A percentile compares a stretch with the other conserved stretches of the same genome.
Evolutionary conservation across 495 filamentous ascomycete genomes (phyloP).

Genomic region (Cairneyella variabilis): DNA sequence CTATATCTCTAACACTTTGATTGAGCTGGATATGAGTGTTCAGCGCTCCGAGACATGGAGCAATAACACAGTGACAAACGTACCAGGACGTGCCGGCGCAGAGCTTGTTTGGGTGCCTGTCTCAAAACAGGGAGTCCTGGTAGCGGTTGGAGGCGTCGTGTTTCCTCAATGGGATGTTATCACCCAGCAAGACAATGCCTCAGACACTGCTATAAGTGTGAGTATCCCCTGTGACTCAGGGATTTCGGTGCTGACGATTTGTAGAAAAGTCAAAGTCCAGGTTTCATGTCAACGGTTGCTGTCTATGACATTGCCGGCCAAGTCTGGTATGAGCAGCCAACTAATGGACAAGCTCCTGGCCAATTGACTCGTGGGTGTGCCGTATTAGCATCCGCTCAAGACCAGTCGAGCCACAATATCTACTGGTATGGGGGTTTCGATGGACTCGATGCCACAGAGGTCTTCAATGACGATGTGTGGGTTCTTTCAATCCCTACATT

Average conservation of each 20-base stretch:
- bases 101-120: constrained; percentile 72
- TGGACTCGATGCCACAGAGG: constrained; percentile 28
- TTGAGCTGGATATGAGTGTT: constrained; percentile 55
- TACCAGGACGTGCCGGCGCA: constrained; percentile 54
- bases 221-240: constrained; percentile 9
- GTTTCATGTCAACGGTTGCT: constrained; percentile 60
- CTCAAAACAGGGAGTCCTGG: constrained; percentile 55
- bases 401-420: constrained; percentile 63
- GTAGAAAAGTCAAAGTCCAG: constrained; percentile 41
- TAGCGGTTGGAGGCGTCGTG: constrained; percentile 65
- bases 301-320: constrained; percentile 61
- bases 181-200: constrained; percentile 21
- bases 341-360: constrained; percentile 48
- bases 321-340: constrained; percentile 61
- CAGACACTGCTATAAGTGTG: constrained; percentile 42
- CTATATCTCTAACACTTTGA: constrained; percentile 46
- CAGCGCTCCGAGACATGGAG: constrained; percentile 48
- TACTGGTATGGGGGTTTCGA: constrained; percentile 74
- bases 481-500: constrained; percentile 73
- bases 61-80: constrained; percentile 46
- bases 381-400: constrained; percentile 56
- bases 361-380: constrained; percentile 60
- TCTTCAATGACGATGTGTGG: constrained; percentile 63
- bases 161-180: constrained; percentile 38
- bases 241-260: neutral